A percentile compares a stretch with the other conserved stretches of the same genome.
Evolutionary conservation across 75 land plant species (phyloP).

Genomic region (Pinus taeda): DNA sequence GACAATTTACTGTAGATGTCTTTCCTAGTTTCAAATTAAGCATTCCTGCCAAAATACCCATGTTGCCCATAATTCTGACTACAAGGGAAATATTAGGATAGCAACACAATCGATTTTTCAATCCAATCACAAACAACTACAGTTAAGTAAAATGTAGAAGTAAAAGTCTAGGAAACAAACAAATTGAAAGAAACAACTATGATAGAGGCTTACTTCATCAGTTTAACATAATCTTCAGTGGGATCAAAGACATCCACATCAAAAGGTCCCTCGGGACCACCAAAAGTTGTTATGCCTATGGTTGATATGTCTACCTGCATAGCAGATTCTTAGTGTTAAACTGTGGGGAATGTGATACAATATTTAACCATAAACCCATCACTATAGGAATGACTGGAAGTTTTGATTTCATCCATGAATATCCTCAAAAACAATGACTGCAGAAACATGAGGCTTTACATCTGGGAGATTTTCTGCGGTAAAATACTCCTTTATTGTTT

Average conservation of each 20-base stretch:
- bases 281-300: slow-evolving; percentile 58
- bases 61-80: background rate
- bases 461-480: slow-evolving; percentile 90
- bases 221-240: slow-evolving; percentile 82
- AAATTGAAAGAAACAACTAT: background rate
- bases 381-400: background rate
- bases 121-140: too few relatives aligned
- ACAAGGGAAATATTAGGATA: background rate
- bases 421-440: background rate
- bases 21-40: background rate
- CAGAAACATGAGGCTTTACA: slow-evolving; percentile 25
- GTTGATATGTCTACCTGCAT: slow-evolving; percentile 81
- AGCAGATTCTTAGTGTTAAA: background rate
- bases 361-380: background rate
- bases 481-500: slow-evolving; percentile 73
- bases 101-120: too few relatives aligned
- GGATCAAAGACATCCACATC: slow-evolving; percentile 96
- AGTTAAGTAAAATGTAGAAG: too few relatives aligned
- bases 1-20: background rate
- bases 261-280: slow-evolving; percentile 85
- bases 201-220: slow-evolving; percentile 84
- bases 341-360: background rate
- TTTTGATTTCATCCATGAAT: background rate
- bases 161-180: background rate
- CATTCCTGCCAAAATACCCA: background rate